Base-by-base conservation (phyloP, 2,329 filamentous ascomycete species). In the Exutisphaerella laricina region DNA sequence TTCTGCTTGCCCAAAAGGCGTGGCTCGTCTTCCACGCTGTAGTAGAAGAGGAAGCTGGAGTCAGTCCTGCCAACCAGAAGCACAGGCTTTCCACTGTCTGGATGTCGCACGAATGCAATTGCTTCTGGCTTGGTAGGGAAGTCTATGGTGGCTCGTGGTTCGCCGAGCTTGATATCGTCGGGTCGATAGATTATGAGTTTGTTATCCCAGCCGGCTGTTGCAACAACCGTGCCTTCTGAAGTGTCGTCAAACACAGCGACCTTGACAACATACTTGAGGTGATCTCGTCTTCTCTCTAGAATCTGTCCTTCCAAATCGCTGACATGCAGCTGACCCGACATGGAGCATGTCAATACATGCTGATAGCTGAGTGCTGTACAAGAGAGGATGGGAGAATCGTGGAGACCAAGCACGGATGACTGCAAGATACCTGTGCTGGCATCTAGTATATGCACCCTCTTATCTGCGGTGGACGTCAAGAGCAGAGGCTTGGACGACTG, bases 191-290 rank as follows among this genome's bases (percentile, higher is more conserved):
- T 54, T 38, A 71, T 59, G 23, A 81, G 61, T 50, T 72, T 78
- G 20, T 70, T 64, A 55, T 82, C 78, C 78, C 78, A 82, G 16
- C 76, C 78, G 3, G 77, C 78, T 9, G 74, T 81, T 4, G 76
- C 77, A 41, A 79, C 51, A 60, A 69, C 69, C 7, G 48, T 23
- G 7, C 50, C 48, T 12, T 54, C 20, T 0, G 31, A 20, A 3
- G 9, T 54, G 9, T 56, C 54, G 3, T 62, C 52, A n/a, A 66
- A 59, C 2, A 60, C 60, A 18, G 68, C 62, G 2, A 78, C 62
- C 73, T 74, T 74, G 41, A 81, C 74, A 5, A 73, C 66, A 58
- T 79, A 82, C 54, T 80, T 82, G 16, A 62, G 57, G 52, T 82
- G 78, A 49, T 81, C 77, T 43, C 69, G 72, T 33, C 77, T 67